phyloP scores from a whole-genome alignment of 1,284 basidiomycete species.

The Ceratobasidium sp. region DNA sequence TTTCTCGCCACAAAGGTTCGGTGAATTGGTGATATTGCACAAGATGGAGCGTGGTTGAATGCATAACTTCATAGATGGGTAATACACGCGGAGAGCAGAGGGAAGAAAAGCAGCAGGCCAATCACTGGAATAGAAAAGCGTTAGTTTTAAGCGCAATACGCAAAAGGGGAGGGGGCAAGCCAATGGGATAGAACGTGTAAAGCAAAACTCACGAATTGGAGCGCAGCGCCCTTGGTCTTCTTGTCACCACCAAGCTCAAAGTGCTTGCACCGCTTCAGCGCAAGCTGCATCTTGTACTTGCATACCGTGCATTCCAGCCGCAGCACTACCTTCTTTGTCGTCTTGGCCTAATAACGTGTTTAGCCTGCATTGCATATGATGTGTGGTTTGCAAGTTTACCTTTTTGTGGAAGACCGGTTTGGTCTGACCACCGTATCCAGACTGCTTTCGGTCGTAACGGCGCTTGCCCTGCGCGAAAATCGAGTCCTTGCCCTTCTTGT shows the following conservation, averaged over 20 bases:
- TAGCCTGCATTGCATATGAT: too few species aligned
- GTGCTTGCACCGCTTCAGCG: conserved; percentile 99
- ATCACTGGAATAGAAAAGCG: neutral
- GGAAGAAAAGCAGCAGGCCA: conserved; percentile 28
- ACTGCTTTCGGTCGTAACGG: conserved; percentile 99
- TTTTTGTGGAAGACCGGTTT: conserved; percentile 99
- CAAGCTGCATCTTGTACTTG: conserved; percentile 98
- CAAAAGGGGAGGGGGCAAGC: too few species aligned
- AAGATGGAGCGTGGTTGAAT: conserved; percentile 8
- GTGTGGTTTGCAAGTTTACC: conserved; percentile 60
- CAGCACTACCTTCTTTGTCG: conserved; percentile 99
- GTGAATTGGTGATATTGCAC: neutral
- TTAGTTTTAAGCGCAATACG: neutral
- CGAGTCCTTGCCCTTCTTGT: conserved; percentile 99
- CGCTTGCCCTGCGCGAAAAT: conserved; percentile 99
- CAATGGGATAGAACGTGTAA: neutral
- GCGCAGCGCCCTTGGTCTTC: conserved; percentile 98
- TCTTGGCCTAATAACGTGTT: conserved; percentile 76
- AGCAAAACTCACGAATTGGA: conserved; percentile 79
- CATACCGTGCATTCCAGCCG: conserved; percentile 97
- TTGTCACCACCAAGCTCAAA: conserved; percentile 99
- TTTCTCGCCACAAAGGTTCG: neutral
- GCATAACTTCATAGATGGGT: conserved; percentile 45
- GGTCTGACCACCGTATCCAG: conserved; percentile 99
- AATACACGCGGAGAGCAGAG: conserved; percentile 34